Evolutionary conservation across 345 rosid species (phyloP).

Genomic region (Salix caprea): DNA sequence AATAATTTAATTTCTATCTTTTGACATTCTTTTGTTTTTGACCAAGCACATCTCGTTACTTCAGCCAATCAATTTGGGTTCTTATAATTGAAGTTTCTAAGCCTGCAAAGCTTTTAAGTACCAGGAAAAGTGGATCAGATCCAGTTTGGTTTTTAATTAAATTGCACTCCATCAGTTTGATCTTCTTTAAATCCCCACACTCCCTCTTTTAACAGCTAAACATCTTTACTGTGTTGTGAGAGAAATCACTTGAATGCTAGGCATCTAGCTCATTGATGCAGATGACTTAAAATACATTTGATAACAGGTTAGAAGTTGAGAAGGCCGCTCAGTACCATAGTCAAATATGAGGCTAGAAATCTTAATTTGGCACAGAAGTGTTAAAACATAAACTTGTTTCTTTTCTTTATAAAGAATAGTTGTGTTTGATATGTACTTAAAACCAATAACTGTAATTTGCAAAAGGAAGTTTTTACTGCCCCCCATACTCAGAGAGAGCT

Average conservation of each 20-base stretch:
- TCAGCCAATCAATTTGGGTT: neutral
- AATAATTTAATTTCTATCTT: neutral
- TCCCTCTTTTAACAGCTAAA: neutral
- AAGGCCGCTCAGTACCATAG: neutral
- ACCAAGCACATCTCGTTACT: neutral
- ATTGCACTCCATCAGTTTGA: neutral
- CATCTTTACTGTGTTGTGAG: neutral
- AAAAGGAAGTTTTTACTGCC: neutral
- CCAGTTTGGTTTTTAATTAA: neutral
- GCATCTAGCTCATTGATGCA: neutral
- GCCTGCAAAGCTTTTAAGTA: neutral
- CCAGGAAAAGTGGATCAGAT: neutral
- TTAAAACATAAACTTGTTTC: neutral
- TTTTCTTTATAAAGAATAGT: neutral
- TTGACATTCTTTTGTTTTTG: neutral
- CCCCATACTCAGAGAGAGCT: neutral
- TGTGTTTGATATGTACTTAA: neutral
- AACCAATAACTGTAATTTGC: neutral
- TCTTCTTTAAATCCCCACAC: neutral
- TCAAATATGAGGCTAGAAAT: neutral
- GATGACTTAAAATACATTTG: neutral
- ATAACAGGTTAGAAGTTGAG: neutral
- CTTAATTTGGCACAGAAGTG: neutral
- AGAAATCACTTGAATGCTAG: neutral
- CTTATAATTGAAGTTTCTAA: neutral